Conservation (phyloP, 129 eudicot genomes). For the Flaveria sonorensis region DNA sequence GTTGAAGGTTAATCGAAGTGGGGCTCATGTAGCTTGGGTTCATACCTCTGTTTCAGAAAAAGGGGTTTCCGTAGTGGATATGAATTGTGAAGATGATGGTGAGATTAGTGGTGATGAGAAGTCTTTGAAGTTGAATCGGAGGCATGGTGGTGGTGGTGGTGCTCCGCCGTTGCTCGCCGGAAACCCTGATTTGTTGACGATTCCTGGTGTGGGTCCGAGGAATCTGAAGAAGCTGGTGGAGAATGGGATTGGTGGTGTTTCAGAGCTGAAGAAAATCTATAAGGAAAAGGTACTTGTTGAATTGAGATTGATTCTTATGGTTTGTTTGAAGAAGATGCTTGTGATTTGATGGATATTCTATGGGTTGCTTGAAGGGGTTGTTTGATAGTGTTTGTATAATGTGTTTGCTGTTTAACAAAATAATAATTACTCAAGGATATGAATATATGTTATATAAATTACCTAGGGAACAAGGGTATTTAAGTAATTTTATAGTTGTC, state of each 20-base stretch:
- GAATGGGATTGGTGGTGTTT: conserved; percentile 83
- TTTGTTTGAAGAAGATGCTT: not conserved
- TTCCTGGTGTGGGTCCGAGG: conserved; percentile 95
- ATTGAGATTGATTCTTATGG: no score
- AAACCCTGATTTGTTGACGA: conserved; percentile 75
- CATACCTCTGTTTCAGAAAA: conserved; percentile 32
- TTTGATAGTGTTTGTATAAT: not conserved
- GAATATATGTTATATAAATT: not conserved
- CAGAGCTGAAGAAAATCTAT: conserved; percentile 77
- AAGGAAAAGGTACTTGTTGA: conserved; percentile 51
- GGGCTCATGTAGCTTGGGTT: conserved; percentile 51
- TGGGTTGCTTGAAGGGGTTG: not conserved
- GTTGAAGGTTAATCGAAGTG: conserved; percentile 42
- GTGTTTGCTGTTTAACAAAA: not conserved
- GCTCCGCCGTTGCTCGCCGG: conserved; percentile 27
- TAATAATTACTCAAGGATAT: not conserved
- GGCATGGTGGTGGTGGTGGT: conserved; percentile 43
- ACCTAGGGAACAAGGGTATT: not conserved
- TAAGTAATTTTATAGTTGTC: not conserved
- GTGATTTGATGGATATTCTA: not conserved
- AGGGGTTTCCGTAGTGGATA: conserved; percentile 22
- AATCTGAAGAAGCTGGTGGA: conserved; percentile 83
- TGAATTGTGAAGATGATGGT: conserved; percentile 23
- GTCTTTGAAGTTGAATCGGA: conserved; percentile 51
- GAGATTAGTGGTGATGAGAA: no score